Evolutionary conservation across 352 stramenopile genomes (phyloP).

Genomic region (Peronospora farinosa): DNA sequence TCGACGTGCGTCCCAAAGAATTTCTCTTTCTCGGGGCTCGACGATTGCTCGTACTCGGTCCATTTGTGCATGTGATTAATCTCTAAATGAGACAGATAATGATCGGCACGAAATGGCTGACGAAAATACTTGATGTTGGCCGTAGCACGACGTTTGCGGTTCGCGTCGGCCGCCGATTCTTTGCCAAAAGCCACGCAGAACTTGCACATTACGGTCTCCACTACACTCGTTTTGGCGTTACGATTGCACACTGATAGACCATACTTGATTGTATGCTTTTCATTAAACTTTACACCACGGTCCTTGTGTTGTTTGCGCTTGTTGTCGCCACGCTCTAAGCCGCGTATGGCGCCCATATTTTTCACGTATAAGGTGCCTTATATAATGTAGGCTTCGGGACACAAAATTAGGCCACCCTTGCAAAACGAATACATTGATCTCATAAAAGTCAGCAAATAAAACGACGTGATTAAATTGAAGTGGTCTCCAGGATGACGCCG

Average conservation of each 20-base stretch:
- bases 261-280: constrained; percentile 67
- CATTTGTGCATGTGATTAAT: constrained; percentile 67
- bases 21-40: constrained; percentile 46
- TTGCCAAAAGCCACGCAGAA: constrained; percentile 71
- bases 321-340: constrained; percentile 12
- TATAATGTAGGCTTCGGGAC: too few relatives aligned
- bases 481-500: constrained; percentile 19
- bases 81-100: constrained; percentile 62
- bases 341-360: constrained; percentile 25
- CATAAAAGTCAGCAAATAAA: neutral
- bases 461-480: neutral
- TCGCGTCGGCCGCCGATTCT: constrained; percentile 41
- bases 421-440: neutral
- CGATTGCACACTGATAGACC: constrained; percentile 56
- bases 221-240: constrained; percentile 39
- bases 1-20: constrained; percentile 43
- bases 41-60: constrained; percentile 52
- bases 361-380: neutral
- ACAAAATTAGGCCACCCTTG: neutral
- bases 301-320: constrained; percentile 52
- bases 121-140: constrained; percentile 75
- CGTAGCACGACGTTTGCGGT: constrained; percentile 53
- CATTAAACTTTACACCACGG: constrained; percentile 57
- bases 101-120: constrained; percentile 56
- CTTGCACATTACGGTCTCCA: constrained; percentile 71